Base-by-base conservation (phyloP, 495 filamentous ascomycete genomes). In the Durotheca rogersii region DNA sequence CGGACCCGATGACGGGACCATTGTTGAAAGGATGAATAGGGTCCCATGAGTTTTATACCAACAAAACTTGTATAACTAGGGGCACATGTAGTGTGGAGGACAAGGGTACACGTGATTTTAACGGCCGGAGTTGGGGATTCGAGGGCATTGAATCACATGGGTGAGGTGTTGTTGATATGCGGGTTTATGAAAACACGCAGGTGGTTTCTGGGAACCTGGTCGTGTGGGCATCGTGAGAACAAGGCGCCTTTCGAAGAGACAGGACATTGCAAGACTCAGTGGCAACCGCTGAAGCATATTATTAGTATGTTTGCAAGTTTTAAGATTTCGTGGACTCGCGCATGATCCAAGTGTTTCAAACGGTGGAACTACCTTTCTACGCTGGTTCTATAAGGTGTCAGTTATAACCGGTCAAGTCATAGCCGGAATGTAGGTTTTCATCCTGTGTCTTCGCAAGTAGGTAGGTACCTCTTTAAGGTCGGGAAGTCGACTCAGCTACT, bases 1-100 rank as follows among this genome's bases (percentile, higher is more conserved):
- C 62, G 30, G 60, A 60, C 31, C 36, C 62, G 7, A 50, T 37
- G 16, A 51, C 56, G 42, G 62, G 62, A 11, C 62, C 58, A 17
- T 52, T 51, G 21, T 18, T 33, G 21, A 3, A 37, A 16, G 41
- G 7, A 49, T 31, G 25, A 10, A 3, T n/a, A 14, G 31, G 15
- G 17, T 9, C 2, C 25, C 39, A 39, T 15, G 12, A 23, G 32
- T 35, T 15, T 23, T 53, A 3, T 10, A 9, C 31, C n/a, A 35
- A 19, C 15, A 6, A 15, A 19, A 11, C 12, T 35, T 40, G 19
- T 53, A 39, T 27, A 48, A 16, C 9, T 48, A 38, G 17, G 21
- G 37, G 25, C 25, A 33, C 0, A 23, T 35, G 7, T 12, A 12
- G 3, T 19, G 17, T 30, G 42, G 43, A 41, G 42, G 36, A 44